phyloP scores from a whole-genome alignment of 495 filamentous ascomycete species.

The Mytilinidion resinicola region DNA sequence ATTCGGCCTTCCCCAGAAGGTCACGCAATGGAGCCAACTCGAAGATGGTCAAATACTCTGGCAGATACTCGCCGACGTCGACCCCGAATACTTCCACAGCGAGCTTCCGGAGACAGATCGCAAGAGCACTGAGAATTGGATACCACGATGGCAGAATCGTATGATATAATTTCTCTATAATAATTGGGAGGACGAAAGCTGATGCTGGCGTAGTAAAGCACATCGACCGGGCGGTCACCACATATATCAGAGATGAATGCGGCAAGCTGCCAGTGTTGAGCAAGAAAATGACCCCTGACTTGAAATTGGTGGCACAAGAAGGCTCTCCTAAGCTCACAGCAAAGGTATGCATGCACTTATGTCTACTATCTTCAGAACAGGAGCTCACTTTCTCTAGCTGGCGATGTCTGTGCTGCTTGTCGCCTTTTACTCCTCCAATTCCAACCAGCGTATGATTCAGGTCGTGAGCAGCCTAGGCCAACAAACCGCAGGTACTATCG shows the following conservation, averaged over 20 bases:
- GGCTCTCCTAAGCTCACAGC: slow-evolving; percentile 26
- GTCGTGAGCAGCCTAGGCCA: slow-evolving; percentile 31
- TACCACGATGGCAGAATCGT: slow-evolving; percentile 34
- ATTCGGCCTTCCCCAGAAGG: slow-evolving; percentile 22
- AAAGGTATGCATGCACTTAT: slow-evolving; percentile 25
- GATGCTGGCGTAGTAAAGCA: slow-evolving; percentile 51
- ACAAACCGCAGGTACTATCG: slow-evolving; percentile 30
- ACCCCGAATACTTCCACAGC: slow-evolving; percentile 61
- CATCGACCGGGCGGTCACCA: slow-evolving; percentile 58
- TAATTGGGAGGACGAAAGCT: slow-evolving; percentile 16
- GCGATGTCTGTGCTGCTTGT: slow-evolving; percentile 35
- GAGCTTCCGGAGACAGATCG: slow-evolving; percentile 49
- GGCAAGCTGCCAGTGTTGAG: slow-evolving; percentile 46
- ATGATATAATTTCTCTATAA: background rate
- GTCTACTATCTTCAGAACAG: background rate
- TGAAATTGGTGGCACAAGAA: slow-evolving; percentile 53
- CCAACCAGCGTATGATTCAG: slow-evolving; percentile 36
- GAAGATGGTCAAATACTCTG: slow-evolving; percentile 69
- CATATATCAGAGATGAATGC: slow-evolving; percentile 58
- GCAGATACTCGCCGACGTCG: slow-evolving; percentile 59
- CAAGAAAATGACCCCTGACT: slow-evolving; percentile 44
- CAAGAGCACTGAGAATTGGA: slow-evolving; percentile 31
- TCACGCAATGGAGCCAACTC: slow-evolving; percentile 51
- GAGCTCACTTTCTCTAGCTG: slow-evolving; percentile 11
- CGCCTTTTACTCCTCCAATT: slow-evolving; percentile 30